A percentile compares a stretch with the other conserved stretches of the same genome.
Conservation (phyloP, 2,329 filamentous ascomycete genomes). For the Rhexocercosporidium sp. region DNA sequence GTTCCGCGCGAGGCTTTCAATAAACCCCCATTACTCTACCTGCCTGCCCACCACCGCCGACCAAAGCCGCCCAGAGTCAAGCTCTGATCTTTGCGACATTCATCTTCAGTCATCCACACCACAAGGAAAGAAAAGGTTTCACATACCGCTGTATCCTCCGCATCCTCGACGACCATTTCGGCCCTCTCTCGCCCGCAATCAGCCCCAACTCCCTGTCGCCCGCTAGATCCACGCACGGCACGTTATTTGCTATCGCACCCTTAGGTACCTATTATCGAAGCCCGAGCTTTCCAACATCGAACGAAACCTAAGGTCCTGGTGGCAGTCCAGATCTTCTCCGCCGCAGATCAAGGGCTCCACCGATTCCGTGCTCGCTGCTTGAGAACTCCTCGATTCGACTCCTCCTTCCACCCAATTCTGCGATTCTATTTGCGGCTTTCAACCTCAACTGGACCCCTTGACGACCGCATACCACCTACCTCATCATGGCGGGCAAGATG, state of each 20-base stretch:
- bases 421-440: conserved; percentile 20
- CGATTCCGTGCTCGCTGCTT: conserved; percentile 21
- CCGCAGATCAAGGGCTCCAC: conserved; percentile 30
- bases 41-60: not conserved
- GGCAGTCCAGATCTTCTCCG: conserved; percentile 33
- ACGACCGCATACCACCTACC: conserved; percentile 21
- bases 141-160: not conserved
- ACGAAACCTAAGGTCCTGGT: conserved; percentile 19
- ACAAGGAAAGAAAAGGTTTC: not conserved
- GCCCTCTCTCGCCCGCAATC: not conserved
- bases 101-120: no score
- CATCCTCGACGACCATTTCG: no score
- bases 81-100: not conserved
- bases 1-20: not conserved
- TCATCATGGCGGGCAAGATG: conserved; percentile 72
- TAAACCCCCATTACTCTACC: not conserved
- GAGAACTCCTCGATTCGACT: conserved; percentile 26
- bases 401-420: conserved; percentile 16
- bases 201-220: no score
- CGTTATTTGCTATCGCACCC: conserved; percentile 23
- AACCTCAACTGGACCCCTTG: conserved; percentile 19
- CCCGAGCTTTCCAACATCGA: conserved; percentile 34
- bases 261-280: conserved; percentile 11
- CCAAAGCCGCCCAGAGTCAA: conserved; percentile 4
- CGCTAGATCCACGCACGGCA: no score